phyloP scores from a whole-genome alignment of 75 land plant genomes.

The Cupressus sempervirens region DNA sequence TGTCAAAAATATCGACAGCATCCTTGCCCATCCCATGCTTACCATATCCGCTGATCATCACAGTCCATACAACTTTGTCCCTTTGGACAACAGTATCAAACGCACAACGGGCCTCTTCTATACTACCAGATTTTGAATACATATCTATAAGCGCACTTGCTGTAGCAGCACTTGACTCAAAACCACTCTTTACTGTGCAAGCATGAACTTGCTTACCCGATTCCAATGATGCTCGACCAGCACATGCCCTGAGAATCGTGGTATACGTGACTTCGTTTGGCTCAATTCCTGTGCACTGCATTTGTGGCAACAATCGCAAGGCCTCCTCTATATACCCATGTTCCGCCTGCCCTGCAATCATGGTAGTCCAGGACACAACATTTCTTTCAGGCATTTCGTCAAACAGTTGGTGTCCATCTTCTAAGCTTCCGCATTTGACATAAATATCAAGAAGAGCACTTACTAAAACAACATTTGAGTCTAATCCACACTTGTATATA shows the following conservation, averaged over 20 bases:
- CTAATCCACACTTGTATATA: constrained; percentile 21
- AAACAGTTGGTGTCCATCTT: constrained; percentile 28
- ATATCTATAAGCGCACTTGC: constrained; percentile 23
- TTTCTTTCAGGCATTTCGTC: constrained; percentile 17
- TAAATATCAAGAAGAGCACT: constrained; percentile 45
- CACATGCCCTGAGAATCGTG: constrained; percentile 53
- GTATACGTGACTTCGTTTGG: constrained; percentile 46
- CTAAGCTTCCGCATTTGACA: constrained; percentile 39
- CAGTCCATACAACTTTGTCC: constrained; percentile 26
- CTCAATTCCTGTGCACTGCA: constrained; percentile 18
- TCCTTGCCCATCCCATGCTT: constrained; percentile 17
- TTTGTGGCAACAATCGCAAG: constrained; percentile 36
- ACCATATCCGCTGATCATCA: constrained; percentile 49
- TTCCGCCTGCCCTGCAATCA: constrained; percentile 45
- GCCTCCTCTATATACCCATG: constrained; percentile 50
- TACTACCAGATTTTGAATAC: constrained; percentile 28
- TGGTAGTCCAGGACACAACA: constrained; percentile 37
- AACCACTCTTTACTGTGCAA: constrained; percentile 9
- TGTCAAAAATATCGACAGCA: constrained; percentile 13
- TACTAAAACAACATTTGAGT: constrained; percentile 17
- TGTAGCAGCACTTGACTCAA: constrained; percentile 9
- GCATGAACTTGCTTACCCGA: constrained; percentile 35
- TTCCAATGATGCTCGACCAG: constrained; percentile 33
- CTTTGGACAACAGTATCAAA: constrained; percentile 17
- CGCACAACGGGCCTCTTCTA: constrained; percentile 15